Base-by-base conservation (phyloP, 2,329 filamentous ascomycete genomes). In the Cladophialophora carrionii region DNA sequence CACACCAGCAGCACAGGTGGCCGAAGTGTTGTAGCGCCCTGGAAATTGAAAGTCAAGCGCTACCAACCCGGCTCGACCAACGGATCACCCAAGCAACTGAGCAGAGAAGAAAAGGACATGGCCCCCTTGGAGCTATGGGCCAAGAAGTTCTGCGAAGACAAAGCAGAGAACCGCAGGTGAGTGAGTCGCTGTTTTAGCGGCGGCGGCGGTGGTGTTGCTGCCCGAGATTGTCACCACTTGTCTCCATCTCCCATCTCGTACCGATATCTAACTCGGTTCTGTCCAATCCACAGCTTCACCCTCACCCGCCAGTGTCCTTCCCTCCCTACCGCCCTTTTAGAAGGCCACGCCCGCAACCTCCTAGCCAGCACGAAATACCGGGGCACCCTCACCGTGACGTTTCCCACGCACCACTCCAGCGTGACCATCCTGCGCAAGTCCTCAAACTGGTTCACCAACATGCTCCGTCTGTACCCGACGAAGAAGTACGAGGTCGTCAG, bases 261-360 rank as follows among this genome's bases (percentile, higher is more conserved):
- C n/a, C n/a, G n/a, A 12, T n/a, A 17, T n/a, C 37, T 43, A 43
- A 43, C 37, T 1, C 37, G 17, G 37, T 43, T 43, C 14, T 17
- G 37, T 43, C 14, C 37, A 5, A 6, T 6, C 17, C 37, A 37
- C 49, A 67, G 65, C 51, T 70, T 70, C 66, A 63, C 67, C 2
- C 46, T 71, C 10, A 62, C 49, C 37, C 65, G 70, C 6, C 46
- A 34, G 9, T 51, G 64, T 24, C 46, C 57, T 2, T 65, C 67
- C n/a, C 52, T 71, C 41, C 68, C 64, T 2, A 65, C 53, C 6
- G 49, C 43, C 12, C 61, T 70, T 20, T 65, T 74, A 34, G 72
- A 73, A 59, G 72, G 72, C 61, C 68, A 72, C 51, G 70, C 73
- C 31, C 68, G 72, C 57, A 74, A 68, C 29, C 61, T 74, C 6